phyloP scores from a whole-genome alignment of 768 basidiomycete genomes.

The Neoboletus brunneissimus region DNA sequence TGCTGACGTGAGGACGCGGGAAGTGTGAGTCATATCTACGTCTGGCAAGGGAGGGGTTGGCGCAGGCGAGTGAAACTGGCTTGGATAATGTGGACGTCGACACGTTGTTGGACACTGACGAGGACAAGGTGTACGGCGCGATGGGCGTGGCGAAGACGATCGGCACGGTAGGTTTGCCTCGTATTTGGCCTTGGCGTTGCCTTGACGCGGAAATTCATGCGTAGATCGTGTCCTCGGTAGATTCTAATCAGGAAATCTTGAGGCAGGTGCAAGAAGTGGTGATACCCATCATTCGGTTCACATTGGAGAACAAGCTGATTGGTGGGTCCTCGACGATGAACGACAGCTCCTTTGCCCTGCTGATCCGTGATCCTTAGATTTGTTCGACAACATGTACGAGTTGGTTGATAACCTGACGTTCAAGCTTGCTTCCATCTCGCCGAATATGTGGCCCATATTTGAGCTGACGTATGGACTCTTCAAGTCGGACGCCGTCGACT shows the following conservation, averaged over 20 bases:
- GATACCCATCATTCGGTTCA: constrained; percentile 72
- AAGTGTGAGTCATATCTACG: constrained; percentile 84
- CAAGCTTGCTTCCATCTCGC: constrained; percentile 70
- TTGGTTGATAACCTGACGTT: constrained; percentile 83
- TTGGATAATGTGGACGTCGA: constrained; percentile 55
- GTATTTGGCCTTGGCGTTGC: background rate
- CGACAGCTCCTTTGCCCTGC: background rate
- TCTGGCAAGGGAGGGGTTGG: constrained; percentile 64
- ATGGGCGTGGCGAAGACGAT: constrained; percentile 89
- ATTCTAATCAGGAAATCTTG: constrained; percentile 70
- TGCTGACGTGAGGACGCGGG: background rate
- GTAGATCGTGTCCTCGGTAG: constrained; percentile 74
- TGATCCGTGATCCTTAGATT: constrained; percentile 43
- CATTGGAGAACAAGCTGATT: constrained; percentile 72
- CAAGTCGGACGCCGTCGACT: constrained; percentile 81
- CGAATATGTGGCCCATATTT: constrained; percentile 85
- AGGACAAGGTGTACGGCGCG: constrained; percentile 84
- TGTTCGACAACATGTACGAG: constrained; percentile 87
- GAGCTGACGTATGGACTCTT: constrained; percentile 80
- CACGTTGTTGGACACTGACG: constrained; percentile 55
- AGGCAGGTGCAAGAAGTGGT: constrained; percentile 79
- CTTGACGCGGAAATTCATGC: background rate
- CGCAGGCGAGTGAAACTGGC: constrained; percentile 48
- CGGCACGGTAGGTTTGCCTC: constrained; percentile 52
- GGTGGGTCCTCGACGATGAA: constrained; percentile 43